Percentiles rank a stretch among this genome's conserved stretches.
Evolutionary conservation across 2,329 filamentous ascomycete genomes (phyloP).

Genomic region (Microsporum canis): DNA sequence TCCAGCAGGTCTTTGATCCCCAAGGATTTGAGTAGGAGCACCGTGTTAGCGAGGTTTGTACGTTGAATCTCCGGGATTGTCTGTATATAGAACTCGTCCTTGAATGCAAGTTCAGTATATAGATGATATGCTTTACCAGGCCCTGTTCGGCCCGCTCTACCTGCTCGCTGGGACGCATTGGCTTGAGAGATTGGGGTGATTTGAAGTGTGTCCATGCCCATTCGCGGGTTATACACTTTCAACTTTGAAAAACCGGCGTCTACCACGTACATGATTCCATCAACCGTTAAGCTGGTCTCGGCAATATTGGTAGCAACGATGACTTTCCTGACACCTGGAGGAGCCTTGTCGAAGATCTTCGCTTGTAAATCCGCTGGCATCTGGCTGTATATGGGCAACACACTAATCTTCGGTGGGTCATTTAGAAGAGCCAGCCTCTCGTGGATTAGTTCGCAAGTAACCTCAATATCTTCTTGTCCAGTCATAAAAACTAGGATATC

Average conservation of each 20-base stretch:
- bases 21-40: slow-evolving; percentile 84
- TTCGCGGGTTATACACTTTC: slow-evolving; percentile 96
- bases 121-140: slow-evolving; percentile 91
- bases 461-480: slow-evolving; percentile 95
- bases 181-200: slow-evolving; percentile 97
- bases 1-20: slow-evolving; percentile 89
- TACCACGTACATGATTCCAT: slow-evolving; percentile 98
- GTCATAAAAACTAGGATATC: slow-evolving; percentile 99
- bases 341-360: slow-evolving; percentile 89
- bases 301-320: slow-evolving; percentile 98
- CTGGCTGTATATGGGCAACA: slow-evolving; percentile 96
- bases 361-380: slow-evolving; percentile 97
- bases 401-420: slow-evolving; percentile 86
- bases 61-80: slow-evolving; percentile 97
- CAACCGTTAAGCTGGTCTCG: slow-evolving; percentile 93
- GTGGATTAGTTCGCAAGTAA: slow-evolving; percentile 83
- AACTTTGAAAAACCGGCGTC: slow-evolving; percentile 93
- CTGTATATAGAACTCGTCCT: slow-evolving; percentile 91
- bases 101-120: slow-evolving; percentile 88
- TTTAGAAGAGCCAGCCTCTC: slow-evolving; percentile 81
- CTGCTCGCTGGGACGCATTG: slow-evolving; percentile 85
- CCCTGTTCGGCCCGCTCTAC: slow-evolving; percentile 84
- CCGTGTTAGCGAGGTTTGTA: slow-evolving; percentile 90
- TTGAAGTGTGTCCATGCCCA: slow-evolving; percentile 98
- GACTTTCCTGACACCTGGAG: slow-evolving; percentile 85